These are phyloP conservation scores for Hypoxylon sp. DNA, from an alignment of 2,329 filamentous ascomycete species.

Conservation along the genomic window DNA sequence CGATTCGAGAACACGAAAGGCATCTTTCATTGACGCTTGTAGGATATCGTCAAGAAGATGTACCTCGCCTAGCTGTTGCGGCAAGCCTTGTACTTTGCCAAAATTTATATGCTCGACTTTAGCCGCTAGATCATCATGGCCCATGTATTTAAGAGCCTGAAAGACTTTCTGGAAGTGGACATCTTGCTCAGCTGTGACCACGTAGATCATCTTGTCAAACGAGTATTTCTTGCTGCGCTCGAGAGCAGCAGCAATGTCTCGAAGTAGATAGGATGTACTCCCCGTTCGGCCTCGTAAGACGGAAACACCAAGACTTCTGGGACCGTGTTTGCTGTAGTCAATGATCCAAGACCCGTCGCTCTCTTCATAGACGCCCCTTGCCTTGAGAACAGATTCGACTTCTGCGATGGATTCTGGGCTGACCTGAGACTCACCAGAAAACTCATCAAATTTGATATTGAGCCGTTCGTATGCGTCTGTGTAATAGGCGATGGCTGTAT, in stretches of 20 bases:
- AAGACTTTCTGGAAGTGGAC: slow-evolving; percentile 54
- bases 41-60: slow-evolving; percentile 62
- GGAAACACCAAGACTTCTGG: slow-evolving; percentile 76
- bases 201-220: slow-evolving; percentile 58
- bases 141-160: slow-evolving; percentile 56
- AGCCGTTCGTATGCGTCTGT: slow-evolving; percentile 67
- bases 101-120: slow-evolving; percentile 60
- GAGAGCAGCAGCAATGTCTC: slow-evolving; percentile 75
- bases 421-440: slow-evolving; percentile 74
- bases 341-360: slow-evolving; percentile 74
- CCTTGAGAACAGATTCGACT: slow-evolving; percentile 70
- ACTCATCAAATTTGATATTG: slow-evolving; percentile 69
- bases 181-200: slow-evolving; percentile 56
- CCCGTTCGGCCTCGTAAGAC: slow-evolving; percentile 74
- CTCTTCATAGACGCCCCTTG: slow-evolving; percentile 69
- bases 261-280: slow-evolving; percentile 75
- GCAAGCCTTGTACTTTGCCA: slow-evolving; percentile 62
- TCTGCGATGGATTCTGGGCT: slow-evolving; percentile 66
- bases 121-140: slow-evolving; percentile 49
- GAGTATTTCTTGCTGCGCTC: slow-evolving; percentile 68
- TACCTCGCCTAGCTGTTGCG: slow-evolving; percentile 61
- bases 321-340: slow-evolving; percentile 76
- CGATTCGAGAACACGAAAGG: background rate
- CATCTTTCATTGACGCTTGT: slow-evolving; percentile 19
- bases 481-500: slow-evolving; percentile 67